Percentiles rank a stretch among this genome's conserved stretches.
These are phyloP conservation scores for Epichloe uncinata DNA, from an alignment of 2,329 filamentous ascomycete species.

Conservation along the genomic window DNA sequence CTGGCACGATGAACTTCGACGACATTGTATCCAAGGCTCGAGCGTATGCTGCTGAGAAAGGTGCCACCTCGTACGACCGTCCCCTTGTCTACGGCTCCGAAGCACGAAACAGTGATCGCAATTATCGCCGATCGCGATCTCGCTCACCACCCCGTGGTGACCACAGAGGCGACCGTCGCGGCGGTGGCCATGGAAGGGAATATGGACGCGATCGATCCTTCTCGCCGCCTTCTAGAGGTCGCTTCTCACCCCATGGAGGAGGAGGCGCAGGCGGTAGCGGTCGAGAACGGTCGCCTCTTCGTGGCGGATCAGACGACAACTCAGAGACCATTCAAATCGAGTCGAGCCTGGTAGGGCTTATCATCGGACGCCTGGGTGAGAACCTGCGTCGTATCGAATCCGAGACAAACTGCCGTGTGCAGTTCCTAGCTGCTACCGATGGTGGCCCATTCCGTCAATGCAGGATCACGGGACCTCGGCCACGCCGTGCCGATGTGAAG, in stretches of 20 bases:
- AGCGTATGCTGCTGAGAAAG: slow-evolving; percentile 68
- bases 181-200: slow-evolving; percentile 34
- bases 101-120: slow-evolving; percentile 25
- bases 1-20: slow-evolving; percentile 69
- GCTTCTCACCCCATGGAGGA: slow-evolving; percentile 46
- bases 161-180: slow-evolving; percentile 70
- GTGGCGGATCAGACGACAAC: slow-evolving; percentile 45
- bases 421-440: slow-evolving; percentile 70
- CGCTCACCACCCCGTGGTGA: slow-evolving; percentile 62
- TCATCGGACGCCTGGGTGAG: slow-evolving; percentile 83
- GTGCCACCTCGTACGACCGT: slow-evolving; percentile 50
- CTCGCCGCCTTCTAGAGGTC: slow-evolving; percentile 48
- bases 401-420: slow-evolving; percentile 71
- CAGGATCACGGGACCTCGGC: slow-evolving; percentile 65
- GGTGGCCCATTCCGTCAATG: slow-evolving; percentile 66
- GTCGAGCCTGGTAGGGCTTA: slow-evolving; percentile 73
- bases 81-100: slow-evolving; percentile 32
- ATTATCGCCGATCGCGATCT: slow-evolving; percentile 55
- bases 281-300: slow-evolving; percentile 45
- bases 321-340: slow-evolving; percentile 78
- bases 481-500: slow-evolving; percentile 64
- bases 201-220: slow-evolving; percentile 58
- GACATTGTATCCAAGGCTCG: slow-evolving; percentile 78
- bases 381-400: slow-evolving; percentile 75
- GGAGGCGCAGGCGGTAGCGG: slow-evolving; percentile 26